These are phyloP conservation scores for Flaveria ramosissima DNA, from an alignment of 129 eudicot genomes.

Conservation along the genomic window DNA sequence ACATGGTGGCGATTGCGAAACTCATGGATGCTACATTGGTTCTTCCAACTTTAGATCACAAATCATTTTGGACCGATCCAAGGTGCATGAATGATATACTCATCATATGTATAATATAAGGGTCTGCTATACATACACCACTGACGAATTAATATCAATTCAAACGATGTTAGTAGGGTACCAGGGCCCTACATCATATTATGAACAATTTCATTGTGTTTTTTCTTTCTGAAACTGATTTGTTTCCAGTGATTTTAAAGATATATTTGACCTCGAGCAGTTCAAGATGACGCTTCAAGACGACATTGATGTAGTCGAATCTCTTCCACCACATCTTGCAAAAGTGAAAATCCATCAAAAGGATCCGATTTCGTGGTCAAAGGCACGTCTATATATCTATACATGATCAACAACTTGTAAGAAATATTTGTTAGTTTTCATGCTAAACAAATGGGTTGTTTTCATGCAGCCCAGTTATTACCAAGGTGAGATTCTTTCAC, in stretches of 20 bases:
- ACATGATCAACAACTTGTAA: neutral
- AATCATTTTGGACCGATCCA: conserved; percentile 62
- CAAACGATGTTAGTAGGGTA: no score
- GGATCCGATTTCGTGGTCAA: conserved; percentile 72
- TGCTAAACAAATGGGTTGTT: conserved; percentile 14
- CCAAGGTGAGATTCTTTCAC: conserved; percentile 39
- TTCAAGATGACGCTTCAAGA: conserved; percentile 46
- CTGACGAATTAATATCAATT: no score
- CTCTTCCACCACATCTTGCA: conserved; percentile 47
- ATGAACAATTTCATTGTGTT: neutral
- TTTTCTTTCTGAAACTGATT: conserved; percentile 27
- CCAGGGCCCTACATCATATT: neutral
- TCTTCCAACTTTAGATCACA: conserved; percentile 66
- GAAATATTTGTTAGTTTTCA: neutral
- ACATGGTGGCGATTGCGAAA: conserved; percentile 70
- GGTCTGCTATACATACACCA: no score
- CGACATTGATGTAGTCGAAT: conserved; percentile 56
- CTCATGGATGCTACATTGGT: conserved; percentile 60
- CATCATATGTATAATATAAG: neutral
- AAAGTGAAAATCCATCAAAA: conserved; percentile 32
- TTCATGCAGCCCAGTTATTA: conserved; percentile 58
- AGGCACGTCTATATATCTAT: conserved; percentile 42
- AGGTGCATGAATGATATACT: conserved; percentile 40
- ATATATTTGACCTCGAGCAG: conserved; percentile 59
- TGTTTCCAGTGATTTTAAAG: conserved; percentile 59